Percentiles rank a stretch among this genome's conserved stretches.
Evolutionary conservation across 306 rosid species (phyloP).

Genomic region (Prunus mume): DNA sequence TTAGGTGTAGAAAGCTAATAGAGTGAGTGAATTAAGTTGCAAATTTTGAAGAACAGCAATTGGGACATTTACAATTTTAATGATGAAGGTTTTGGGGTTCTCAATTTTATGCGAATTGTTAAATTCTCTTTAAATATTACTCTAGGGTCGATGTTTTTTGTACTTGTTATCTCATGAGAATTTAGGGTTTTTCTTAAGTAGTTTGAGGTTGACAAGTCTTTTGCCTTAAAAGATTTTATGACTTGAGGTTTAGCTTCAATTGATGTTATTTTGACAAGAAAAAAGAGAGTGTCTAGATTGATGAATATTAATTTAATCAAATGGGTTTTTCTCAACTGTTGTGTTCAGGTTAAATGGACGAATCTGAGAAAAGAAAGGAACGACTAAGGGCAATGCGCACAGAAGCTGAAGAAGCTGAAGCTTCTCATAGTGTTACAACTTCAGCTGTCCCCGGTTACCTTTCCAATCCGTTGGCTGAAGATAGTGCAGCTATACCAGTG

Average conservation of each 20-base stretch:
- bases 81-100: conserved; percentile 1
- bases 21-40: not conserved
- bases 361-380: conserved; percentile 77
- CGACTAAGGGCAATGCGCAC: conserved; percentile 71
- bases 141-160: too few relatives aligned
- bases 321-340: not conserved
- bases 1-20: not conserved
- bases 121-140: not conserved
- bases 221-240: not conserved
- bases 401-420: conserved; percentile 58
- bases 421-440: conserved; percentile 21
- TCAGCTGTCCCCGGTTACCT: conserved; percentile 44
- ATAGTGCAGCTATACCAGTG: conserved; percentile 26
- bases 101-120: not conserved
- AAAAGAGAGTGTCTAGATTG: not conserved
- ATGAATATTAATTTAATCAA: not conserved
- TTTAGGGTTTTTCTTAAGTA: not conserved
- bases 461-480: conserved; percentile 70
- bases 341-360: conserved; percentile 61
- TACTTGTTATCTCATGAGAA: not conserved
- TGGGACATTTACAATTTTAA: not conserved
- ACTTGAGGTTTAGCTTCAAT: not conserved
- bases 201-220: not conserved
- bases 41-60: not conserved
- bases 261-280: not conserved